Evolutionary conservation across 2,329 filamentous ascomycete genomes (phyloP), one percentile per base, ranked within the genome.

Genomic region (Furcasterigmium furcatum): DNA sequence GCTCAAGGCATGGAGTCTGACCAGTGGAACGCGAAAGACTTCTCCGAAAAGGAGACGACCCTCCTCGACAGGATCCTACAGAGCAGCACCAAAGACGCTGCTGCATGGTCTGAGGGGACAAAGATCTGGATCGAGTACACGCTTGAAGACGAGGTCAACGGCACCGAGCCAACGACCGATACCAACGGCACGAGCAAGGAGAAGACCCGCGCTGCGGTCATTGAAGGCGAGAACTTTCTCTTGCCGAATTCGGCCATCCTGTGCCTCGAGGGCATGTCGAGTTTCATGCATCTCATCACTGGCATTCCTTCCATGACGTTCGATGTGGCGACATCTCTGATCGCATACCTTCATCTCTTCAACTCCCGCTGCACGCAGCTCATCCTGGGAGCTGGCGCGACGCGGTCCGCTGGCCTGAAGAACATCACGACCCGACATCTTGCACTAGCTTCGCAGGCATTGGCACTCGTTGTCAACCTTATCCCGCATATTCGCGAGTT

Each of bases 371-470:
- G 91, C 47, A 95, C 88, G n/a, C 94, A 99, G 62, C 79, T 99
- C 47, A 96, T 99, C 52, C 82, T 99, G 7, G 94, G 94, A 1
- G 94, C 94, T 2, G 94, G 94, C 5, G 94, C 94, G 4, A 96
- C 89, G 5, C 78, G 83, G 29, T 91, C 87, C 20, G 94, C 91
- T 1, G 92, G 92, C 0, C 73, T 99, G 18, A 96, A 91, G 63
- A 96, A 96, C 59, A 99, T 99, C 62, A 96, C 89, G 1, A 96
- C 94, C 1, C 94, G 94, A 57, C 92, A 99, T 66, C 79, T 99
- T 2, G 91, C 94, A 0, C 81, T 97, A 16, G 91, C 94, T 3
- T 91, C 88, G 0, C 92, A 96, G 64, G 88, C 91, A 0, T 70
- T 97, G 18, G 86, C 87, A 38, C 96, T 99, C 62, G 83, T 95